Base-by-base conservation (phyloP, 306 rosid genomes). In the Vigna nakashimae region DNA sequence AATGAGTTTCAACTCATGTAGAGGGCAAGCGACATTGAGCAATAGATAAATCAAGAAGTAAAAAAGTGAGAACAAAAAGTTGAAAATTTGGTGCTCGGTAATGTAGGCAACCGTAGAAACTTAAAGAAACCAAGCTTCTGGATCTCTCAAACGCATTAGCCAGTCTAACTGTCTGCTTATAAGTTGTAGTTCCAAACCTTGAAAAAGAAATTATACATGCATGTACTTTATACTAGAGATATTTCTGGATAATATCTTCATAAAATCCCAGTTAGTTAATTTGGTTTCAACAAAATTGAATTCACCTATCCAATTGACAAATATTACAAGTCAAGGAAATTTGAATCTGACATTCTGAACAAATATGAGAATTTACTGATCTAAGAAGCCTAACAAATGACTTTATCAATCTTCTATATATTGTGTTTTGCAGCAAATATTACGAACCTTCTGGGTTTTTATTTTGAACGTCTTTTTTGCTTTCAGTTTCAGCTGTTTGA, bases 71-170 rank as follows among this genome's bases (percentile, higher is more conserved):
- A 65, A 80, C 6, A 52, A 72, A 43, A 20, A 16, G 60, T 20
- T 10, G 36, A 9, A 34, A 22, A 48, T 10, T n/a, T 73, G 79
- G 34, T 72, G 51, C 43, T 50, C 45, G 17, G 22, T 51, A 45
- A 57, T 43, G 17, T 58, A 42, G 46, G 66, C 78, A 83, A 87
- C 85, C 56, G 82, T 82, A 69, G 46, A 80, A 73, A 53, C 79
- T 24, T 20, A 51, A 10, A 56, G 59, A 70, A 62, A 64, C 59
- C 56, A 42, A 42, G 20, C 53, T 69, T 20, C 3, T 46, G 50
- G 10, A 13, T n/a, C 40, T 46, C 52, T 52, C 5, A 9, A 52
- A 40, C 48, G 9, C 60, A 53, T n/a, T 30, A 52, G 52, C 13
- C 42, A 8, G 32, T 36, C 46, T 36, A 60, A 48, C 14, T 46